phyloP scores from a whole-genome alignment of 768 basidiomycete species.

The Hysterangium stoloniferum region DNA sequence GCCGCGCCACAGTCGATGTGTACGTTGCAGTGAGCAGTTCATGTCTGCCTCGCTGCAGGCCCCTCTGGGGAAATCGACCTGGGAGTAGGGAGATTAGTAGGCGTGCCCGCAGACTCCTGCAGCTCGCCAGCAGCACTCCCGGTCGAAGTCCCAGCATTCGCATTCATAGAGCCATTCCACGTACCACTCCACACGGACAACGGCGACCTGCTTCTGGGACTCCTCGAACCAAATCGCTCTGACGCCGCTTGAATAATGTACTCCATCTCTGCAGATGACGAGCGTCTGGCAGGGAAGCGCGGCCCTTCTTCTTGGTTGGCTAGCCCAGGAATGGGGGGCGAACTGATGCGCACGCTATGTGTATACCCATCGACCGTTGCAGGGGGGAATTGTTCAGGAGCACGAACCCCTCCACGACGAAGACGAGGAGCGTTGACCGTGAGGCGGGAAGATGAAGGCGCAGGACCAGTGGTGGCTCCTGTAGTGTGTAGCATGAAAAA shows the following conservation, averaged over 20 bases:
- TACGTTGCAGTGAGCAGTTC: too few relatives aligned
- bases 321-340: slow-evolving; percentile 4
- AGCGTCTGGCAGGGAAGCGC: slow-evolving; percentile 3
- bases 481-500: slow-evolving; percentile 1
- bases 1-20: too few relatives aligned
- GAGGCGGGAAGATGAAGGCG: slow-evolving; percentile 9
- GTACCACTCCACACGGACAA: not conserved
- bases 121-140: not conserved
- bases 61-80: slow-evolving; percentile 11
- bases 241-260: slow-evolving; percentile 3
- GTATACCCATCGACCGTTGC: slow-evolving; percentile 5
- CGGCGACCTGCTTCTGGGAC: not conserved
- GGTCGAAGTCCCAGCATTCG: not conserved
- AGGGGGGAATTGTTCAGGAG: slow-evolving; percentile 37
- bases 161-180: not conserved
- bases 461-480: not conserved
- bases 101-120: not conserved
- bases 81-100: slow-evolving; percentile 8
- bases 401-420: slow-evolving; percentile 58
- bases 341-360: slow-evolving; percentile 7
- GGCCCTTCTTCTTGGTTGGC: not conserved
- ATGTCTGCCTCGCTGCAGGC: too few relatives aligned
- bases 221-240: slow-evolving; percentile 2
- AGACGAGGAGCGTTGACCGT: slow-evolving; percentile 32
- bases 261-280: slow-evolving; percentile 8